These are phyloP conservation scores for Umbelopsis sp. DNA, from an alignment of 371 early-diverging fungal genomes.

Conservation along the genomic window DNA sequence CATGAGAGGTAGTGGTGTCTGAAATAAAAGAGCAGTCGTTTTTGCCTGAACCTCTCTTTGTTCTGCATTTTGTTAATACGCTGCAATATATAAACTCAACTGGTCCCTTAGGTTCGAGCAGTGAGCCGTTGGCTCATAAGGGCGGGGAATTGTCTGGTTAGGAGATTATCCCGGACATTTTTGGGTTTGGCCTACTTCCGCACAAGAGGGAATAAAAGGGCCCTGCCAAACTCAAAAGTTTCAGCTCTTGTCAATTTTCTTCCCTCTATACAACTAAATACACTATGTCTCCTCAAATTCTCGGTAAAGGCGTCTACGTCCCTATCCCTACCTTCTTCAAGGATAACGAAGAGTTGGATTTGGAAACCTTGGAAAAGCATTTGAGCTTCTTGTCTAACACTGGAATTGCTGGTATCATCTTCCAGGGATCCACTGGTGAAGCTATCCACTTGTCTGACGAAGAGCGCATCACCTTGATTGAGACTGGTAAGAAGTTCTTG, in stretches of 20 bases:
- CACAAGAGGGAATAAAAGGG: not conserved
- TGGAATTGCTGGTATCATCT: conserved; percentile 50
- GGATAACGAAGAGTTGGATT: conserved; percentile 48
- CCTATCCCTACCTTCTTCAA: conserved; percentile 53
- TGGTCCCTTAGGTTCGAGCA: not conserved
- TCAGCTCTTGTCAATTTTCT: conserved; percentile 8
- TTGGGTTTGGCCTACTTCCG: conserved; percentile 15
- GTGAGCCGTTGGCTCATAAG: not conserved
- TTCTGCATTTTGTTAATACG: not conserved
- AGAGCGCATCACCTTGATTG: conserved; percentile 37
- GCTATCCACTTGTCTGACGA: conserved; percentile 45
- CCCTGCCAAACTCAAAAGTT: not conserved
- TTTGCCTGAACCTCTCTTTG: no score
- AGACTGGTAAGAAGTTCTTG: conserved; percentile 31
- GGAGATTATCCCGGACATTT: conserved; percentile 18
- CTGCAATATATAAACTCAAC: not conserved
- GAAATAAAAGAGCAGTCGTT: no score
- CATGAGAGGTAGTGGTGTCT: no score
- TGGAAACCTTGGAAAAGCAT: conserved; percentile 44
- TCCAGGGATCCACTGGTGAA: conserved; percentile 53
- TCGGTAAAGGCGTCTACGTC: conserved; percentile 43
- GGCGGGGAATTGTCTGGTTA: conserved; percentile 3
- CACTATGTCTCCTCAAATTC: conserved; percentile 26
- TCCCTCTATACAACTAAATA: conserved; percentile 11
- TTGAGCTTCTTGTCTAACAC: conserved; percentile 39